Conservation (phyloP, 2,329 filamentous ascomycete species). For the Colletotrichum tropicale region DNA sequence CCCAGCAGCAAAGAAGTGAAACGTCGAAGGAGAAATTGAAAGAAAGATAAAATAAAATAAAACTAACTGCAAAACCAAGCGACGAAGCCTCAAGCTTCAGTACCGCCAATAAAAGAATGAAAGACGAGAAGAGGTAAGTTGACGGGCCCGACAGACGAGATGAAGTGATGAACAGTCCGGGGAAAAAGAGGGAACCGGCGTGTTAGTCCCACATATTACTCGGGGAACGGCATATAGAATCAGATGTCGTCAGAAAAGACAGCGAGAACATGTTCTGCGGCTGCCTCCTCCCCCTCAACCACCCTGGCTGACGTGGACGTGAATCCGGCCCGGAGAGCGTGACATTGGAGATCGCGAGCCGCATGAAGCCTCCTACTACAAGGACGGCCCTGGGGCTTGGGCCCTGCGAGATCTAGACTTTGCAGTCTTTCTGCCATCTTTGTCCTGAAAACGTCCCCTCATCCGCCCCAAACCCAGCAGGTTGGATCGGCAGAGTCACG, state of each 20-base stretch:
- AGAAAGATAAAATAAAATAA: neutral
- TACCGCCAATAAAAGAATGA: neutral
- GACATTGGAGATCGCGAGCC: neutral
- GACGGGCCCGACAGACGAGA: neutral
- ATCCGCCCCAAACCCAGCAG: neutral
- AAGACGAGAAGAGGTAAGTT: neutral
- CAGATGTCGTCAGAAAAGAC: neutral
- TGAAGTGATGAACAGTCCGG: neutral
- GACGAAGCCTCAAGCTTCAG: constrained; percentile 7
- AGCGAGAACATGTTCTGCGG: neutral
- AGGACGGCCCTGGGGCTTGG: neutral
- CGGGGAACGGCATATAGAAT: neutral
- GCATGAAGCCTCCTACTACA: neutral
- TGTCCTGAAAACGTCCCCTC: neutral
- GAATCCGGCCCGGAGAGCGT: constrained; percentile 1
- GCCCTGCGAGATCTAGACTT: neutral
- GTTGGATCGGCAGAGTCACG: neutral
- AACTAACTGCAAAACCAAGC: neutral
- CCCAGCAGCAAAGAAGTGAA: constrained; percentile 3
- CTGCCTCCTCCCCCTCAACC: neutral
- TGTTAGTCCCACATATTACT: neutral
- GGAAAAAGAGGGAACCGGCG: neutral
- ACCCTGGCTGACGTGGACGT: neutral
- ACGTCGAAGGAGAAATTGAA: neutral
- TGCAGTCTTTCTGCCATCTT: neutral